A percentile compares a stretch with the other conserved stretches of the same genome.
Conservation (phyloP, 1,139 yeast genomes). For the Kurtzmaniella quercitrusa region DNA sequence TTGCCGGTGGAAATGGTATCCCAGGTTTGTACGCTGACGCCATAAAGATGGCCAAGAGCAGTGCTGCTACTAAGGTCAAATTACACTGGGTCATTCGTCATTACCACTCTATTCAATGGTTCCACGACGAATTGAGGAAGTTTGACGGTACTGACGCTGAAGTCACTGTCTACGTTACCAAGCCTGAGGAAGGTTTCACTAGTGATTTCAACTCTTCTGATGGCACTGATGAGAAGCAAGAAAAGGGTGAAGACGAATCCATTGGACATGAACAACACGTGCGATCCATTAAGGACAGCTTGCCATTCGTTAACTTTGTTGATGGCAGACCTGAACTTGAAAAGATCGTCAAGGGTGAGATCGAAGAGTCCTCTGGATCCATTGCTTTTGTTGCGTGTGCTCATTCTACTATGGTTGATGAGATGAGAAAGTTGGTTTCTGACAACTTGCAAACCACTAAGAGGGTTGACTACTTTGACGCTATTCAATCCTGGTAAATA, state of each 20-base stretch:
- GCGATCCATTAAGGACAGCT: slow-evolving; percentile 14
- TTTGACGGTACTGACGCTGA: slow-evolving; percentile 20
- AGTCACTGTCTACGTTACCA: slow-evolving; percentile 36
- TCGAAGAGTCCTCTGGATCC: slow-evolving; percentile 25
- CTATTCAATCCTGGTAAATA: slow-evolving; percentile 34
- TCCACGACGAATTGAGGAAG: slow-evolving; percentile 35
- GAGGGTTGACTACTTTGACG: slow-evolving; percentile 40
- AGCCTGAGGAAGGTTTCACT: slow-evolving; percentile 19
- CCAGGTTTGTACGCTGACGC: slow-evolving; percentile 46
- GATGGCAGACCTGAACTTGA: slow-evolving; percentile 41
- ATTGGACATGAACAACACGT: slow-evolving; percentile 14
- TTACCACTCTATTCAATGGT: slow-evolving; percentile 48
- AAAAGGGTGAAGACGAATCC: slow-evolving; percentile 11
- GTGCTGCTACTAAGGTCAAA: slow-evolving; percentile 14
- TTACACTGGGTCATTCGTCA: slow-evolving; percentile 37
- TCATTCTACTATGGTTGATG: slow-evolving; percentile 38
- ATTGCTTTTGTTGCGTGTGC: slow-evolving; percentile 40
- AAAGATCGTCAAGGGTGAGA: slow-evolving; percentile 28
- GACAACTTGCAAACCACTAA: slow-evolving; percentile 23
- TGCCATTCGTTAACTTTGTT: slow-evolving; percentile 25
- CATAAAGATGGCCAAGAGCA: slow-evolving; percentile 17
- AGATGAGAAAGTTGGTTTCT: slow-evolving; percentile 28
- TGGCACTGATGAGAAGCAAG: slow-evolving; percentile 11
- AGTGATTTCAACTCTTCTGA: slow-evolving; percentile 9
- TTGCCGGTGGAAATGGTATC: slow-evolving; percentile 74